Evolutionary conservation across 139 green algal genomes (phyloP), one percentile per base, ranked within the genome.

Genomic region (Chlamydomonas sphaeroides): DNA sequence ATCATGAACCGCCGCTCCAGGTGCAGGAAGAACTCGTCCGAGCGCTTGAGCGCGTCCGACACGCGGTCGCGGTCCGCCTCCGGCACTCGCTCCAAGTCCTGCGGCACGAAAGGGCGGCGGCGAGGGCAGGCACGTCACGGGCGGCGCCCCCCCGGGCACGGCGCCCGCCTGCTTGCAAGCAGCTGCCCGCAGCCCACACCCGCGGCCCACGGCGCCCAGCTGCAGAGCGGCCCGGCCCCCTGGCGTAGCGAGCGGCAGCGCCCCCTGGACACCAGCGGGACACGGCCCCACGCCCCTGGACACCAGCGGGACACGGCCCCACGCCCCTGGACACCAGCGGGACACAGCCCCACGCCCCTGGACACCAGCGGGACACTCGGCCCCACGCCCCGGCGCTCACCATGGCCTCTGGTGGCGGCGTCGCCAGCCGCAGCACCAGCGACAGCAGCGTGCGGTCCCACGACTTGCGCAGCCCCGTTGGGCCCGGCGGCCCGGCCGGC

Each of bases 1-100:
- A 96, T 87, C 79, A 98, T 90, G 86, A 95, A 97, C 3, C 88
- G 78, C 25, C 94, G 90, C 93, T 99, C 97, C 48, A 99, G 95
- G 66, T 96, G 93, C 48, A 86, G 75, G 78, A 98, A 97, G 18
- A 95, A 92, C 63, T 98, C 94, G 30, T 87, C 69, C 39, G 86
- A 61, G 38, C 45, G 41, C 42, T 62, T 61, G 0, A 23, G 39
- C 11, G 72, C 75, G 36, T 30, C n/a, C 0, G 62, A 67, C 36
- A 71, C 42, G n/a, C 75, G 75, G 41, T 82, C 75, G 63, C 63
- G 63, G 32, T 82, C 75, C 21, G 42, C 33, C 32, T 82, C 75
- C 23, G 36, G 42, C 61, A 49, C 11, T 7, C 59, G 39, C 30
- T 80, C 74, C 59, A 80, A 21, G 57, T 80, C 74, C 74, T 80